phyloP scores from a whole-genome alignment of 495 filamentous ascomycete genomes.

The Penicillium macrosclerotiorum region DNA sequence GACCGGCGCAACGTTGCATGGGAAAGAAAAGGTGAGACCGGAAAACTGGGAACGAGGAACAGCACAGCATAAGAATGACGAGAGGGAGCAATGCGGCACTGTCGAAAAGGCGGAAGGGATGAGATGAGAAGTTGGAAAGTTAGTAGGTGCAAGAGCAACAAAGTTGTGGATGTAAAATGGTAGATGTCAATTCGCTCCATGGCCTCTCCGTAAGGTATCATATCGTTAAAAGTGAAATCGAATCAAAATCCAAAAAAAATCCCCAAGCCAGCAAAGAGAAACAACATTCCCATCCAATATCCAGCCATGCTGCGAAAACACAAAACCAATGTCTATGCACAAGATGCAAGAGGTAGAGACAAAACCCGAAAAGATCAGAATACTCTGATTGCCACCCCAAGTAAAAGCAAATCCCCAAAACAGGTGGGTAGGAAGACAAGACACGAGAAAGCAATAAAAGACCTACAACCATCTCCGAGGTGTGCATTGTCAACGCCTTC shows the following conservation, averaged over 20 bases:
- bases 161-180: too few relatives aligned
- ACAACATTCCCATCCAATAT: slow-evolving; percentile 4
- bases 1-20: slow-evolving; percentile 19
- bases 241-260: slow-evolving; percentile 2
- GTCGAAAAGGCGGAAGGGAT: too few relatives aligned
- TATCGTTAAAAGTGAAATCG: slow-evolving; percentile 22
- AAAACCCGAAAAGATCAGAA: slow-evolving; percentile 9
- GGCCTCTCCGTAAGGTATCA: slow-evolving; percentile 18
- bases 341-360: slow-evolving; percentile 8
- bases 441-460: neutral
- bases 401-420: slow-evolving; percentile 7
- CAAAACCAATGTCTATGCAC: slow-evolving; percentile 25
- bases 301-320: slow-evolving; percentile 19
- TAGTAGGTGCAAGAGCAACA: too few relatives aligned
- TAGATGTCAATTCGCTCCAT: slow-evolving; percentile 1
- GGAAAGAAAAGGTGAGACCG: neutral
- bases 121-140: neutral
- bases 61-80: too few relatives aligned
- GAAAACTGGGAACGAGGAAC: neutral
- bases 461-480: slow-evolving; percentile 1
- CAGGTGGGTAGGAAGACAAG: slow-evolving; percentile 4
- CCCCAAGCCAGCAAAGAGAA: slow-evolving; percentile 4
- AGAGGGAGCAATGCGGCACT: too few relatives aligned
- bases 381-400: slow-evolving; percentile 20
- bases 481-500: slow-evolving; percentile 12